Percentiles rank a stretch among this genome's conserved stretches.
Evolutionary conservation across 2,329 filamentous ascomycete genomes (phyloP).

Genomic region (Paecilomyces variotii): DNA sequence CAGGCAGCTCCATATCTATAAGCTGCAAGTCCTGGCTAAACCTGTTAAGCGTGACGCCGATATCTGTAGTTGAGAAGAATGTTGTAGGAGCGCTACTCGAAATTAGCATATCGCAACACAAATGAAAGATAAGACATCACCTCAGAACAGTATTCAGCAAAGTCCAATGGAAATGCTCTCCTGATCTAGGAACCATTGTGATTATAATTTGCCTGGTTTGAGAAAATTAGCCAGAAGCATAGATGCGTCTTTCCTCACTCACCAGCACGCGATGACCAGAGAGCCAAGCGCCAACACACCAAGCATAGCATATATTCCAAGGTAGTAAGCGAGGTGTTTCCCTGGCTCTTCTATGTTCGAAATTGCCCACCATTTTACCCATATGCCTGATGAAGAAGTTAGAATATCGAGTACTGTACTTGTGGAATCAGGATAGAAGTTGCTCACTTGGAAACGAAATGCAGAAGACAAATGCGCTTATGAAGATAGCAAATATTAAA

Average conservation of each 20-base stretch:
- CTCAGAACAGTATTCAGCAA: constrained; percentile 43
- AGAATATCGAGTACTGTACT: not conserved
- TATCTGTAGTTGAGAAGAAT: constrained; percentile 36
- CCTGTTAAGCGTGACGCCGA: constrained; percentile 34
- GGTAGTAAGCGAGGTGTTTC: constrained; percentile 26
- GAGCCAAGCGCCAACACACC: constrained; percentile 28
- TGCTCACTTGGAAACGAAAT: constrained; percentile 33
- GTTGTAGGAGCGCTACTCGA: constrained; percentile 29
- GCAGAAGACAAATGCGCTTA: constrained; percentile 31
- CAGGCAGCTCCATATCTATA: constrained; percentile 37
- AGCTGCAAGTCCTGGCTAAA: constrained; percentile 40
- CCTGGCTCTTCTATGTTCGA: constrained; percentile 29
- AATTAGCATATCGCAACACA: constrained; percentile 5
- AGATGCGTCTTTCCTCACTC: constrained; percentile 2
- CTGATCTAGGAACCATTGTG: constrained; percentile 47
- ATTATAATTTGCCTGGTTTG: constrained; percentile 41
- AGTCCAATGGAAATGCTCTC: constrained; percentile 40
- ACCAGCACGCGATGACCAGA: constrained; percentile 31
- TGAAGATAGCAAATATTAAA: constrained; percentile 28
- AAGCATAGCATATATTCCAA: constrained; percentile 34
- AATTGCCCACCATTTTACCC: constrained; percentile 35
- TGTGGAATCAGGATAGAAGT: not conserved
- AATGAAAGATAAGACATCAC: constrained; percentile 12
- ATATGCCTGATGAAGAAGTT: constrained; percentile 20
- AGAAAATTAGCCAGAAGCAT: constrained; percentile 3